A percentile compares a stretch with the other conserved stretches of the same genome.
phyloP scores from a whole-genome alignment of 2,329 filamentous ascomycete species.

The Tolypocladium ophioglossoides region DNA sequence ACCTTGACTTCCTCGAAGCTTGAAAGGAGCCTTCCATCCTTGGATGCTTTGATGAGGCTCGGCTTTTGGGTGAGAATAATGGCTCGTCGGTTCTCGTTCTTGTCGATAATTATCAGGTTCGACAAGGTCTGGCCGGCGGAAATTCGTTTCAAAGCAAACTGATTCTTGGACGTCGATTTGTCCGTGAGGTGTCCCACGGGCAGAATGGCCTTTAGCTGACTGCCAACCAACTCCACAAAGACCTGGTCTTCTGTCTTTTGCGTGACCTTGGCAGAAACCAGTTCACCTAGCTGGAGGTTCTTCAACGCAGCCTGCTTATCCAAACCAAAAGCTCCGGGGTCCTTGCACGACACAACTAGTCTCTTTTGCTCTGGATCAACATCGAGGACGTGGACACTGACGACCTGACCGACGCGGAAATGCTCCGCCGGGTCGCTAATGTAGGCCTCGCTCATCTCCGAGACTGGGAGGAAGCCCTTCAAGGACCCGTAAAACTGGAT shows the following conservation, averaged over 20 bases:
- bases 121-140: conserved; percentile 73
- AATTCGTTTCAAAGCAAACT: conserved; percentile 68
- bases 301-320: conserved; percentile 70
- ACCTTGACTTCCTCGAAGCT: conserved; percentile 61
- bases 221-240: conserved; percentile 64
- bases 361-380: conserved; percentile 61
- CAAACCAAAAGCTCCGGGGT: conserved; percentile 64
- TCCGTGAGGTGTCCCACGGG: conserved; percentile 74
- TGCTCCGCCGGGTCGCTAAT: conserved; percentile 84
- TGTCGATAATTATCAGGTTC: conserved; percentile 78
- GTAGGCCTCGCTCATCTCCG: conserved; percentile 96
- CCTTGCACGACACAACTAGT: conserved; percentile 87
- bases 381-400: conserved; percentile 79
- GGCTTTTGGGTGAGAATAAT: conserved; percentile 76
- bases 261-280: conserved; percentile 71
- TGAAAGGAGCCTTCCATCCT: conserved; percentile 60
- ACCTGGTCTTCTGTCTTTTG: conserved; percentile 70
- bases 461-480: conserved; percentile 79
- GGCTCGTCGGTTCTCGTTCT: conserved; percentile 65
- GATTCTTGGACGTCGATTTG: conserved; percentile 68
- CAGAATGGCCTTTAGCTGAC: conserved; percentile 67
- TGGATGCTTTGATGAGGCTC: conserved; percentile 65
- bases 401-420: conserved; percentile 82
- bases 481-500: conserved; percentile 86
- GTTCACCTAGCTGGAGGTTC: conserved; percentile 58